These are phyloP conservation scores for Xylaria acuta DNA, from an alignment of 495 filamentous ascomycete species.

Conservation along the genomic window DNA sequence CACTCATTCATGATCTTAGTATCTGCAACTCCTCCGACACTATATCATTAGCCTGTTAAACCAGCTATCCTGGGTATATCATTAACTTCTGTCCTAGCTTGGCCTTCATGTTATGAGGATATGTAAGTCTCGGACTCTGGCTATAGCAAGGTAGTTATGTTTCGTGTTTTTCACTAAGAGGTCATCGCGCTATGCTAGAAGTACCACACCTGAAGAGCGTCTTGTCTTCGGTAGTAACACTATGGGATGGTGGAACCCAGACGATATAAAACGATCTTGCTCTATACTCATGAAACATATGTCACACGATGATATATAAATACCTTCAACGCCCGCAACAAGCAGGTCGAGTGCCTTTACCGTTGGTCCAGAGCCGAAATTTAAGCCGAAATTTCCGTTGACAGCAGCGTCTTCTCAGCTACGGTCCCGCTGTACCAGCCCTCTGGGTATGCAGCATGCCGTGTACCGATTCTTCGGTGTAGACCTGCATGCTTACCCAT, in stretches of 20 bases:
- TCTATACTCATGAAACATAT: background rate
- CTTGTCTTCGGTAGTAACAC: background rate
- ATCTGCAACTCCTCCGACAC: background rate
- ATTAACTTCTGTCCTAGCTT: background rate
- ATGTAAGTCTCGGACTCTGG: background rate
- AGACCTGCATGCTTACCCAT: background rate
- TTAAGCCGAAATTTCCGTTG: too few species aligned
- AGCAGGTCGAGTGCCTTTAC: background rate
- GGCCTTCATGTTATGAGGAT: background rate
- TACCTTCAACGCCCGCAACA: background rate
- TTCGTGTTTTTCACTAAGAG: background rate
- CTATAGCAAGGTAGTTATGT: background rate
- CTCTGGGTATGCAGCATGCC: background rate
- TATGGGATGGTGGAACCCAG: background rate
- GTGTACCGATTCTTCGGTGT: background rate
- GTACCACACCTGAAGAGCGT: background rate
- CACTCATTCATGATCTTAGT: conserved; percentile 2
- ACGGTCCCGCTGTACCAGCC: background rate
- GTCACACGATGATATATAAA: background rate
- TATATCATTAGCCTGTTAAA: background rate
- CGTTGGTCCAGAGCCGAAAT: background rate
- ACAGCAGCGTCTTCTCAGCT: background rate
- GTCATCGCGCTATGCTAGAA: background rate
- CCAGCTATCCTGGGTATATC: background rate
- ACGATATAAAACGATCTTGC: background rate